A percentile compares a stretch with the other conserved stretches of the same genome.
Conservation (phyloP, 2,329 filamentous ascomycete species). For the Bipolaris victoriae region DNA sequence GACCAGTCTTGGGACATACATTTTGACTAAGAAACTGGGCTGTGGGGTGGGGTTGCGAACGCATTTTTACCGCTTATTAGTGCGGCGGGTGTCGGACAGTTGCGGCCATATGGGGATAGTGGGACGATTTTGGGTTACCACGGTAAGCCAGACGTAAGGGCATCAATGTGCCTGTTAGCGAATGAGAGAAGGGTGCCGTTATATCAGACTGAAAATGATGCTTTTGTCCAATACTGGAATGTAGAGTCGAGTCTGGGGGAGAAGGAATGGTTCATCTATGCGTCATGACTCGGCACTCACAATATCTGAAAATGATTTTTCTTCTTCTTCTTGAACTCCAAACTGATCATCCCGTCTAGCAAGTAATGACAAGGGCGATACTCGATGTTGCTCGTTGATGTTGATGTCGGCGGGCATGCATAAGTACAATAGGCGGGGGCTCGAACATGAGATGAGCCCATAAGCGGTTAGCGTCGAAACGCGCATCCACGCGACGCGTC, state of each 20-base stretch:
- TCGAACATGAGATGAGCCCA: conserved; percentile 5
- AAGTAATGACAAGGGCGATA: background rate
- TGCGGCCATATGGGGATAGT: background rate
- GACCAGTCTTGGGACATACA: background rate
- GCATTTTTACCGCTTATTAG: conserved; percentile 11
- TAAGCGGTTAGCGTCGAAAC: conserved; percentile 23
- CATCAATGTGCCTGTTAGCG: background rate
- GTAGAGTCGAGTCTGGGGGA: background rate
- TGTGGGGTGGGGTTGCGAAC: background rate
- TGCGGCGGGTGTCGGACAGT: background rate
- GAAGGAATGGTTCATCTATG: background rate
- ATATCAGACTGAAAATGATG: background rate
- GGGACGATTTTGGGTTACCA: background rate
- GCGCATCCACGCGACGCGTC: conserved; percentile 27
- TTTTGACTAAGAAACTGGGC: background rate
- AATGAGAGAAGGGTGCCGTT: background rate
- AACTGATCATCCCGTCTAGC: background rate
- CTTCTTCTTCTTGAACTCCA: background rate
- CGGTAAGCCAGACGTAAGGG: background rate
- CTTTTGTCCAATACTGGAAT: background rate
- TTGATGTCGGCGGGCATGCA: background rate
- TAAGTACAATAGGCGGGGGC: background rate
- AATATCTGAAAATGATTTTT: background rate
- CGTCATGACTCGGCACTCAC: background rate
- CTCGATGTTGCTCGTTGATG: background rate